Evolutionary conservation across 1,284 basidiomycete species (phyloP), one percentile per base, ranked within the genome.

Genomic region (Boletellus deceptivus): DNA sequence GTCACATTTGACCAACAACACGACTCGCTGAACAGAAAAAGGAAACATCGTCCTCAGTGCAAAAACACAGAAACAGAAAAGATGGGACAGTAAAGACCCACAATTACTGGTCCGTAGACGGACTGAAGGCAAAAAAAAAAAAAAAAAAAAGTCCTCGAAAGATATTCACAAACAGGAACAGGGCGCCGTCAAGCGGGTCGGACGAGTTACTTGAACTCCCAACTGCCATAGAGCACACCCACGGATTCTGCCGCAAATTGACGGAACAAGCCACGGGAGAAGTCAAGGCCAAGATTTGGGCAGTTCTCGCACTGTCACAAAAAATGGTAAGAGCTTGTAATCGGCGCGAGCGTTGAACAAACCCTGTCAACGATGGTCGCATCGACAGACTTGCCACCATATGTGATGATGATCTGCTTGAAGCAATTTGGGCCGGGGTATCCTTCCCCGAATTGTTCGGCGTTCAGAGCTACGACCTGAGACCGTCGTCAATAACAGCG

Each of bases 211-310:
- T 31, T 13, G 7, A 75, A 82, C 55, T 53, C 67, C 87, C 86
- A 90, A 16, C 65, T 60, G 48, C 80, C 82, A 42, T 68, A 65
- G 50, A 91, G 65, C 22, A 82, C 74, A 51, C 89, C 90, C 1
- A 54, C 59, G 43, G 62, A 53, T 56, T 74, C 68, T 13, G 65
- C 31, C 0, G 77, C 79, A 55, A 89, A 85, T 65, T 63, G 71
- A 2, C 60, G 43, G 75, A 97, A 97, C 42, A 97, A 78, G 41
- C 83, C 78, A n/a, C 71, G 70, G 20, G 89, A 88, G 49, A 95
- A 75, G 72, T 97, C 93, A 50, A 97, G 82, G 39, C 80, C 89
- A 44, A 82, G 84, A 31, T 13, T 1, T 52, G 72, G 80, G 65
- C 91, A 93, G 33, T 78, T 82, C 46, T 79, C 80, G 65, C 90